Base-by-base conservation (phyloP, 2,329 filamentous ascomycete genomes). In the Pseudogymnoascus sp. region DNA sequence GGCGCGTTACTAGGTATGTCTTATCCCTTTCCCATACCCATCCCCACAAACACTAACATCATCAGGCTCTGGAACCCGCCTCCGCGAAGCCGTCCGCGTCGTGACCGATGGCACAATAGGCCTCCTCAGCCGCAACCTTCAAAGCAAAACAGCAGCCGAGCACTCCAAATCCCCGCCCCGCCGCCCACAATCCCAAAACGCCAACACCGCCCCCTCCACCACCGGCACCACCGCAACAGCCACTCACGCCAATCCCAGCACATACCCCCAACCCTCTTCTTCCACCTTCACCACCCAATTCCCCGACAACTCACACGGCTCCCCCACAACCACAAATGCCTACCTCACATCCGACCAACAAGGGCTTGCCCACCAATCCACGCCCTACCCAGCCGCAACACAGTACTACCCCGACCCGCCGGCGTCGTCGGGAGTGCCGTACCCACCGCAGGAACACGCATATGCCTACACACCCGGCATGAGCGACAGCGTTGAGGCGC, bases 1-100 rank as follows among this genome's bases (percentile, higher is more conserved):
- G 84, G 86, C 19, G 76, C 77, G 39, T 75, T 90, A n/a, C 75
- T 91, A 42, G 87, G 88, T 89, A 77, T 73, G 81, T 78, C 4
- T 22, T 19, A 2, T 4, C 19, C 22, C 12, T 2, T 30, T 60
- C 28, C 5, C 2, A 25, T n/a, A 35, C 19, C 12, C 12, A 58
- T 23, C 5, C 2, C n/a, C 2, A 2, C 52, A 39, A 25, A 19
- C 5, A n/a, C 25, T 64, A 60, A 64, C 60, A 25, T 67, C 45
- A 64, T 19, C 60, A 80, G 79, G 77, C 25, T 79, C 80, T 28
- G 80, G 78, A 7, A 73, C 75, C 41, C 75, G 75, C 16, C 72
- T 84, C 9, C 77, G 77, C 63, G 74, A 77, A 41, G 77, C 79
- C 1, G 76, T 83, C n/a, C 72, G 75, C 16, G 72, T 72, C 14